A percentile compares a stretch with the other conserved stretches of the same genome.
Evolutionary conservation across 352 stramenopile genomes (phyloP).

Genomic region (Pythium coloratum): DNA sequence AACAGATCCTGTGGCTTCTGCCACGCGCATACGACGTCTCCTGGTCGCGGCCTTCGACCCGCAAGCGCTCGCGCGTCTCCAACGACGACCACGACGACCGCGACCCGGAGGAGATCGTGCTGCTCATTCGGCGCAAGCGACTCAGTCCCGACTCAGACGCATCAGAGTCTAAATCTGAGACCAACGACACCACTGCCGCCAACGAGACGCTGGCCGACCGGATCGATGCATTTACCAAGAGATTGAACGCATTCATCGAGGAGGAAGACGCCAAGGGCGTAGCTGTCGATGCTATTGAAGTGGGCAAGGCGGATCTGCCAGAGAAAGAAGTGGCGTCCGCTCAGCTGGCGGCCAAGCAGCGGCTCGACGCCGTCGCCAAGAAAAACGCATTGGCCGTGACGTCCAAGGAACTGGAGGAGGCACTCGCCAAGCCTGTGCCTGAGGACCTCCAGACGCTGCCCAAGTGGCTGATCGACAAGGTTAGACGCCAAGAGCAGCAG

Average conservation of each 20-base stretch:
- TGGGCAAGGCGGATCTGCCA: conserved; percentile 12
- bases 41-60: conserved; percentile 25
- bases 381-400: conserved; percentile 14
- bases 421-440: conserved; percentile 61
- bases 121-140: conserved; percentile 56
- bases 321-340: conserved; percentile 24
- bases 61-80: conserved; percentile 15
- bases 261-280: conserved; percentile 27
- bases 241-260: conserved; percentile 38
- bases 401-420: conserved; percentile 40
- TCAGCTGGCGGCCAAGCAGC: conserved; percentile 7
- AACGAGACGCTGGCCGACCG: conserved; percentile 46
- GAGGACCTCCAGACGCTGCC: conserved; percentile 67
- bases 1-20: conserved; percentile 56
- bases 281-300: conserved; percentile 39
- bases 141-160: conserved; percentile 15
- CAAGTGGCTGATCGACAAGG: conserved; percentile 76
- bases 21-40: conserved; percentile 50
- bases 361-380: conserved; percentile 18
- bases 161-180: not conserved
- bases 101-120: conserved; percentile 38
- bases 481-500: conserved; percentile 56
- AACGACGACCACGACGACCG: conserved; percentile 32
- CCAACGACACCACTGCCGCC: not conserved
- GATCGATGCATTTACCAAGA: conserved; percentile 44